Conservation (phyloP, 2,329 filamentous ascomycete species). For the Graphilbum fragrans region DNA sequence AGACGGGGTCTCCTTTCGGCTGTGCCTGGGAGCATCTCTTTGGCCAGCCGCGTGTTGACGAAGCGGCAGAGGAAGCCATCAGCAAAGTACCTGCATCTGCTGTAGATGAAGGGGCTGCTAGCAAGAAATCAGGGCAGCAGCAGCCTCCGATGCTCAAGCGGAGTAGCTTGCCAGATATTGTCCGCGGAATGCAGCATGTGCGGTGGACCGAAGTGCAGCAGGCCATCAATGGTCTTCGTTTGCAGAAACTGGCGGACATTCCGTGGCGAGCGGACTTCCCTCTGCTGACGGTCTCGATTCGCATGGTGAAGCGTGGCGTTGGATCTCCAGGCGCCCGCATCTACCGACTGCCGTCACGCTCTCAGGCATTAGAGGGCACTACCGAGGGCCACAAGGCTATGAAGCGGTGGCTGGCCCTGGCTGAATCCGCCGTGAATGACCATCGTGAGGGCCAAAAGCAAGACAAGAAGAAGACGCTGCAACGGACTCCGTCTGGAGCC, state of each 20-base stretch:
- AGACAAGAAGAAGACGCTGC: slow-evolving; percentile 7
- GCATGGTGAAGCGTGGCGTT: slow-evolving; percentile 56
- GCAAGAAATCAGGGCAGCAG: neutral
- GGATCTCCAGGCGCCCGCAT: slow-evolving; percentile 64
- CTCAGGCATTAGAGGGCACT: slow-evolving; percentile 14
- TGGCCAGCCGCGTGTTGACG: slow-evolving; percentile 14
- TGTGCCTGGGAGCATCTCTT: slow-evolving; percentile 75
- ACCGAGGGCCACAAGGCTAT: slow-evolving; percentile 15
- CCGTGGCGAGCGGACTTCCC: slow-evolving; percentile 10
- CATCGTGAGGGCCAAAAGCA: neutral
- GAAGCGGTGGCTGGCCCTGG: slow-evolving; percentile 55
- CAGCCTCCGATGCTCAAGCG: slow-evolving; percentile 3
- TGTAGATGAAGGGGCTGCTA: neutral
- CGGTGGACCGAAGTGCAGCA: slow-evolving; percentile 9
- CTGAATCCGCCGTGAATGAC: neutral
- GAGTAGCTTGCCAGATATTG: slow-evolving; percentile 2
- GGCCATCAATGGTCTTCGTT: slow-evolving; percentile 20
- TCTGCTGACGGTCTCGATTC: slow-evolving; percentile 53
- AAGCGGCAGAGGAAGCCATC: neutral
- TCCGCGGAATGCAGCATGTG: slow-evolving; percentile 8
- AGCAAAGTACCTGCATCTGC: too few species aligned
- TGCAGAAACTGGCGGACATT: slow-evolving; percentile 8
- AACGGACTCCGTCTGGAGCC: slow-evolving; percentile 13
- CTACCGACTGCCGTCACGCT: slow-evolving; percentile 61
- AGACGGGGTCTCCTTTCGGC: slow-evolving; percentile 68